These are phyloP conservation scores for Yarrowia sp. DNA, from an alignment of 805 yeast species.

Conservation along the genomic window DNA sequence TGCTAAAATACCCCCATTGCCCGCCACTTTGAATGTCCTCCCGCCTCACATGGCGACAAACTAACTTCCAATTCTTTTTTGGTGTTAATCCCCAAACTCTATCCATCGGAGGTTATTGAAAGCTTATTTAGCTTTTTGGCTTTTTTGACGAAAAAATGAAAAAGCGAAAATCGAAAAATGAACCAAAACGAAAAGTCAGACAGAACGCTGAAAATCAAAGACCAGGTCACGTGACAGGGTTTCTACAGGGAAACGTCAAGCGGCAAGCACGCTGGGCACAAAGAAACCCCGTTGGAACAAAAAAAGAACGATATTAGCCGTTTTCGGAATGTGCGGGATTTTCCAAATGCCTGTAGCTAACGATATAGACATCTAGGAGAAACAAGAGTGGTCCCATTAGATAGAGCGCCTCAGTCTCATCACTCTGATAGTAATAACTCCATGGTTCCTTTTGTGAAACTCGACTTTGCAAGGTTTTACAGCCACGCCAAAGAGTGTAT, in stretches of 20 bases:
- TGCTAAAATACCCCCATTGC: neutral
- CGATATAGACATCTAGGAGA: too few species aligned
- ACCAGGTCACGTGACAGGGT: neutral
- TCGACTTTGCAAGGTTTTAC: too few species aligned
- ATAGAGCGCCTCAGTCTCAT: too few species aligned
- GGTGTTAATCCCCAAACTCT: neutral
- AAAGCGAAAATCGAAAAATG: neutral
- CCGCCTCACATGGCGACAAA: conserved; percentile 6
- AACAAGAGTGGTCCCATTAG: too few species aligned
- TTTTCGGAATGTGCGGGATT: neutral
- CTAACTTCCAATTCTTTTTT: conserved; percentile 4
- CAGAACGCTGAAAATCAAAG: too few species aligned
- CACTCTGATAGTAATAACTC: too few species aligned
- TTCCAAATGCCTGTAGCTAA: too few species aligned
- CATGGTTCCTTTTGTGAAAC: too few species aligned
- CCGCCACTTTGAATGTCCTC: too few species aligned
- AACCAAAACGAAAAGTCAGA: neutral
- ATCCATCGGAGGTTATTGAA: neutral
- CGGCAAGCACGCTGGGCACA: neutral
- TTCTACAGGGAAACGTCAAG: neutral
- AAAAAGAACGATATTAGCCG: neutral
- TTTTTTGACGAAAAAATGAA: neutral
- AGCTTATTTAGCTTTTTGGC: neutral
- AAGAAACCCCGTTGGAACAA: neutral
- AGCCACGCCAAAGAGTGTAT: too few species aligned